Base-by-base conservation (phyloP, 805 yeast species). In the Saccharomycopsis babjevae region DNA sequence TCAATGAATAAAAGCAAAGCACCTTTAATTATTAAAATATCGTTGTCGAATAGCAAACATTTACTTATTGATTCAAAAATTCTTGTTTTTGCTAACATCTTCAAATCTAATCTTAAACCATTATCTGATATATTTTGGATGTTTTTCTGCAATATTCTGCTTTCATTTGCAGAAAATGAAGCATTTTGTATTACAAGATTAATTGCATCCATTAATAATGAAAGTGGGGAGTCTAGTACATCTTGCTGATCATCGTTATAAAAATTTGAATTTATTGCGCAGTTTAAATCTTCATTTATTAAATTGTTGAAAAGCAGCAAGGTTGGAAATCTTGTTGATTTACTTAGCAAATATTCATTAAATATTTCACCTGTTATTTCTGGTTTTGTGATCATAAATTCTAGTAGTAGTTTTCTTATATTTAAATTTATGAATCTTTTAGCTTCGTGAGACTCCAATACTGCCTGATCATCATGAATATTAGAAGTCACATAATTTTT, bases 341-440 rank as follows among this genome's bases (percentile, higher is more conserved):
- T 60, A 16, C 54, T 38, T 36, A 59, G 57, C 20, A 59, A 46
- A 39, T 57, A 61, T 39, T 61, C 65, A 46, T 61, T 46, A n/a
- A 63, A 50, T 18, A 63, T 42, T 55, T 61, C 61, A 30, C 61
- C 61, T 6, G 57, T 61, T 3, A 56, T 30, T 58, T 56, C 50
- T 13, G 65, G 64, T n/a, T 61, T 58, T 25, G 42, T 32, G n/a
- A 59, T 8, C 58, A 59, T 56, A 38, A 63, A 63, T 28, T 63
- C 65, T 5, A 61, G 22, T 8, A 63, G 57, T 16, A 63, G 30
- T 7, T 59, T 54, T n/a, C 65, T 32, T 25, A 61, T 58, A 38
- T 63, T 63, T n/a, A 63, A 52, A 42, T 63, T 63, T 28, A 63
- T 52, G 22, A 63, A 63, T 30, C 65, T 30, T 54, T 61, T 60